phyloP scores from a whole-genome alignment of 441 rosid species.

The Euphorbia corollata region DNA sequence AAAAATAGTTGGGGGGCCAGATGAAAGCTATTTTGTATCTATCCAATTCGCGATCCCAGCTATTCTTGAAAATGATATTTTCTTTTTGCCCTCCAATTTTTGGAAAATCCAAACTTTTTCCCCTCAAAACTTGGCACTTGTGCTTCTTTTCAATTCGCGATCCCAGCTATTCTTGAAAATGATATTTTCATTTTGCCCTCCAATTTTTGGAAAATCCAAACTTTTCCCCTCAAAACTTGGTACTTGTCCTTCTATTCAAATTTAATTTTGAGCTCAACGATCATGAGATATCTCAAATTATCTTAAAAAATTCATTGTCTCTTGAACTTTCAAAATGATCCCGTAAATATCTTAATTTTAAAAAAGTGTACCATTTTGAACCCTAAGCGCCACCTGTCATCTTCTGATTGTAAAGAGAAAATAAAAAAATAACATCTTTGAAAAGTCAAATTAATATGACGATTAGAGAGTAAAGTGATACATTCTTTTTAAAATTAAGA shows the following conservation, averaged over 20 bases:
- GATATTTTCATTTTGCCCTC: not conserved
- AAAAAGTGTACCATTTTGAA: no score
- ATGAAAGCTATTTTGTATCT: slow-evolving; percentile 10
- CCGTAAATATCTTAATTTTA: no score
- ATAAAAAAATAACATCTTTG: no score
- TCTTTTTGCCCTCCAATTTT: not conserved
- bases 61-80: slow-evolving; percentile 1
- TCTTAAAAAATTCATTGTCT: no score
- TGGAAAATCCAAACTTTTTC: not conserved
- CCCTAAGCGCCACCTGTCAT: no score
- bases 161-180: not conserved
- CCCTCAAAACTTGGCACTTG: not conserved
- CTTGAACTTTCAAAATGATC: no score
- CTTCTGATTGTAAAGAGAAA: no score
- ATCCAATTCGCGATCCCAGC: not conserved
- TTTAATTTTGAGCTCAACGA: no score
- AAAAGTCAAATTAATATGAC: no score
- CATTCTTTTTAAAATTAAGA: no score
- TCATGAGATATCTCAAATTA: no score
- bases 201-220: not conserved
- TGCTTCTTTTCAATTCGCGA: not conserved
- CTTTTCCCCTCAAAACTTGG: not conserved
- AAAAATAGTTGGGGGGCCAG: slow-evolving; percentile 1
- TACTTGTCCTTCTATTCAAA: not conserved
- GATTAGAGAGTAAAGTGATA: no score